Percentiles rank a stretch among this genome's conserved stretches.
Evolutionary conservation across 257 asterid genomes (phyloP).

Genomic region (Nicotiana paniculata): DNA sequence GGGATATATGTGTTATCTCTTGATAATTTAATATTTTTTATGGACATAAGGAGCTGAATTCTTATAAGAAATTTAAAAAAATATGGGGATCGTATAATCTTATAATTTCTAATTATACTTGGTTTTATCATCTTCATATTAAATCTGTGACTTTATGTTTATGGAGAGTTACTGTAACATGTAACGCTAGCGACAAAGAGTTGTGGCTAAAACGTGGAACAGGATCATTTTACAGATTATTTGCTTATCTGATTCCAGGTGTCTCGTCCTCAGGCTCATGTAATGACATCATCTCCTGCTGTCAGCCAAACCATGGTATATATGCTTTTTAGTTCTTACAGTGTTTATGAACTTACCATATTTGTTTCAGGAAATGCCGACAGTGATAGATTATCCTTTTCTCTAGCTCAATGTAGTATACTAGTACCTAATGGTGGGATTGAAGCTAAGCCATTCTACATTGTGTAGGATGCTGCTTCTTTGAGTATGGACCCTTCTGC

Average conservation of each 20-base stretch:
- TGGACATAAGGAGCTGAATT: neutral
- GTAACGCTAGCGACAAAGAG: neutral
- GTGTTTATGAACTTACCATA: neutral
- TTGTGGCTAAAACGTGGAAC: neutral
- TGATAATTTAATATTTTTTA: neutral
- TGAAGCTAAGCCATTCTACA: neutral
- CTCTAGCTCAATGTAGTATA: neutral
- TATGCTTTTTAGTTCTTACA: neutral
- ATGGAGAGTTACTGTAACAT: neutral
- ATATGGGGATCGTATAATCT: neutral
- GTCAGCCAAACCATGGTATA: constrained; percentile 26
- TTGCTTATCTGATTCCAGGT: constrained; percentile 11
- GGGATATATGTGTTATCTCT: neutral
- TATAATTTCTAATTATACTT: neutral
- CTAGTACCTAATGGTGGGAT: neutral
- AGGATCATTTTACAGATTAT: neutral
- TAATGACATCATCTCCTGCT: constrained; percentile 16
- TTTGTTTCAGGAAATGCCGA: neutral
- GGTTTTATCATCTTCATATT: neutral
- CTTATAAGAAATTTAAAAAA: neutral
- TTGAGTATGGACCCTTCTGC: constrained; percentile 48
- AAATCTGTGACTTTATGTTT: neutral
- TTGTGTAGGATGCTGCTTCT: constrained; percentile 55
- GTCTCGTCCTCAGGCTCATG: constrained; percentile 22
- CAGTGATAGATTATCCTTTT: neutral